Evolutionary conservation across 2,329 filamentous ascomycete species (phyloP).

Genomic region (Elsinoe fawcettii): DNA sequence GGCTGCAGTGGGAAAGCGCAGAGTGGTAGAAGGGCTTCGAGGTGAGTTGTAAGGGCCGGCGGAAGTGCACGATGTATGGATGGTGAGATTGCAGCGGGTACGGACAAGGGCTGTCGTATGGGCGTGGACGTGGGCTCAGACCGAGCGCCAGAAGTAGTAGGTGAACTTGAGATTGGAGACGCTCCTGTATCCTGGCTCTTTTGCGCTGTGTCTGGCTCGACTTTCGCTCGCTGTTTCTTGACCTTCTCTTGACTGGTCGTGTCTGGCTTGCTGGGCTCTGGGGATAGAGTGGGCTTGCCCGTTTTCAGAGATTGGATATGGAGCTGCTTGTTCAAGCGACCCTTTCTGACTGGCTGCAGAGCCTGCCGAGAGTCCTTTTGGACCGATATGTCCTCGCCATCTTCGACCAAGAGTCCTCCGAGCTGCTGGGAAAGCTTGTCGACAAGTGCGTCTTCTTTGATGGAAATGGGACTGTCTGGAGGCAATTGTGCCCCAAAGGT

Average conservation of each 20-base stretch:
- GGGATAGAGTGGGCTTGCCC: not conserved
- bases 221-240: too few relatives aligned
- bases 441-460: not conserved
- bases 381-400: not conserved
- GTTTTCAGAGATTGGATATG: too few relatives aligned
- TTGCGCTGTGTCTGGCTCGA: too few relatives aligned
- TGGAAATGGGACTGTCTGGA: not conserved
- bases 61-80: not conserved
- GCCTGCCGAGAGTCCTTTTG: not conserved
- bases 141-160: not conserved
- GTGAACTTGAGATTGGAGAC: not conserved
- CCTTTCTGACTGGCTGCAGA: not conserved
- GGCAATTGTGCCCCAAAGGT: not conserved
- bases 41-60: slow-evolving; percentile 19
- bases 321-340: not conserved
- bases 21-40: slow-evolving; percentile 23
- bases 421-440: not conserved
- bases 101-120: not conserved
- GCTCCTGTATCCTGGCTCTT: too few relatives aligned
- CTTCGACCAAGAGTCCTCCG: not conserved
- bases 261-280: not conserved
- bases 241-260: not conserved
- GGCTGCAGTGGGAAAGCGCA: slow-evolving; percentile 28
- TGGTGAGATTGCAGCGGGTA: not conserved
- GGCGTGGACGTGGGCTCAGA: not conserved